Percentiles rank a stretch among this genome's conserved stretches.
Evolutionary conservation across 1,284 basidiomycete genomes (phyloP).

Genomic region (Ustilago trichophora): DNA sequence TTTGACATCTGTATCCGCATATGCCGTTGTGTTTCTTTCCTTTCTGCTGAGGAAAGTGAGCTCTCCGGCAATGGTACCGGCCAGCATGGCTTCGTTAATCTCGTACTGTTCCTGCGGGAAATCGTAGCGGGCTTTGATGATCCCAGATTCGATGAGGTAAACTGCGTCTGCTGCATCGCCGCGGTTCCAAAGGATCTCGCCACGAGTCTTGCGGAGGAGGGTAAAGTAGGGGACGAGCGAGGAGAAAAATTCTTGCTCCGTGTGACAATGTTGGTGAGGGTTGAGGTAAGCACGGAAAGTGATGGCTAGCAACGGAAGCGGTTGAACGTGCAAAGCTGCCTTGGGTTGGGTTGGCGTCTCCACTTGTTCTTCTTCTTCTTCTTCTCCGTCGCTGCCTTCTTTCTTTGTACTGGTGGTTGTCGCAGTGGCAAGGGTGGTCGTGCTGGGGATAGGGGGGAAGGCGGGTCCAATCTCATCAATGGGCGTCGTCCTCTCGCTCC

Average conservation of each 20-base stretch:
- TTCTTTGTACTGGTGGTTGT: too few relatives aligned
- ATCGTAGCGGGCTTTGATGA: constrained; percentile 62
- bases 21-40: constrained; percentile 59
- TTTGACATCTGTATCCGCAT: constrained; percentile 58
- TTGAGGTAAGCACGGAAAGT: constrained; percentile 55
- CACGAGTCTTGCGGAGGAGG: constrained; percentile 72
- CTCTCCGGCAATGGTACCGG: constrained; percentile 65
- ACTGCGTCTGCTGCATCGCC: constrained; percentile 75
- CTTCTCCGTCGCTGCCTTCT: too few relatives aligned
- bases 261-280: too few relatives aligned
- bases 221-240: constrained; percentile 77
- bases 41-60: constrained; percentile 57
- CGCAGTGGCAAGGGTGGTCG: too few relatives aligned
- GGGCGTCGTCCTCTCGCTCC: constrained; percentile 28
- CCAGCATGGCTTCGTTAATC: constrained; percentile 65
- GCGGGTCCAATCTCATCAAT: constrained; percentile 17
- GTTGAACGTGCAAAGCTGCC: constrained; percentile 28
- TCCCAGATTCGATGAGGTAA: constrained; percentile 64
- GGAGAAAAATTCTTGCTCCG: constrained; percentile 64
- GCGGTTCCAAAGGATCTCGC: constrained; percentile 77
- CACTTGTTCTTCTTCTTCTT: not conserved
- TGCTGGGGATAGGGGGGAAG: not conserved
- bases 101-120: constrained; percentile 64
- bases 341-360: not conserved
- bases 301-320: constrained; percentile 46